A percentile compares a stretch with the other conserved stretches of the same genome.
These are phyloP conservation scores for Aristolochia californica DNA, from an alignment of 164 flowering plant genomes.

Conservation along the genomic window DNA sequence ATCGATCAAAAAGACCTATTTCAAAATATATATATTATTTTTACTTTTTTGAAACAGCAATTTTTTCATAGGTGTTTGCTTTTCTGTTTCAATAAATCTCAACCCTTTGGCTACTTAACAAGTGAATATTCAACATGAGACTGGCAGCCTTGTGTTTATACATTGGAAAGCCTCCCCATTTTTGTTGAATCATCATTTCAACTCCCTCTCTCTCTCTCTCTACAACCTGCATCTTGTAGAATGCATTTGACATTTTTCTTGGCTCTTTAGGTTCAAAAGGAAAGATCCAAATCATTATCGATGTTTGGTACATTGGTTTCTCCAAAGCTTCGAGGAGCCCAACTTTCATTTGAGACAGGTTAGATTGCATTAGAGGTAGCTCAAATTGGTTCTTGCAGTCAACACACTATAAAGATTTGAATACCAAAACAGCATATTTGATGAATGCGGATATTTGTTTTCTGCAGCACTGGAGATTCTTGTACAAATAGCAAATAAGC, in stretches of 20 bases:
- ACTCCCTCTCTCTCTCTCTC: not conserved
- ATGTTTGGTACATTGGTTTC: constrained; percentile 80
- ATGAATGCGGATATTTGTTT: not conserved
- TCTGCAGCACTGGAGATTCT: constrained; percentile 65
- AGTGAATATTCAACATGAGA: too few species aligned
- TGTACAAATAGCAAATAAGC: constrained; percentile 57
- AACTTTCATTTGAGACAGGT: constrained; percentile 86
- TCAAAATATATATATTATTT: too few species aligned
- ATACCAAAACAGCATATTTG: not conserved
- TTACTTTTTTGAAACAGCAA: too few species aligned
- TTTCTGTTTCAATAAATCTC: too few species aligned
- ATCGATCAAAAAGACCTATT: too few species aligned
- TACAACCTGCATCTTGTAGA: too few species aligned
- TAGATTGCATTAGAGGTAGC: too few species aligned
- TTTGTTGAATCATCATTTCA: not conserved
- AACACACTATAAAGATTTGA: not conserved
- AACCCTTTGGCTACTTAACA: too few species aligned
- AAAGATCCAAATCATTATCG: constrained; percentile 52
- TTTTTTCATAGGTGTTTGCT: too few species aligned
- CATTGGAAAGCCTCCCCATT: too few species aligned
- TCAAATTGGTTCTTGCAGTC: not conserved
- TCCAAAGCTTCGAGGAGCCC: constrained; percentile 81
- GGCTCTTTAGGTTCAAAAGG: constrained; percentile 41
- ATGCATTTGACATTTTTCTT: not conserved
- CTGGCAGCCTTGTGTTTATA: too few species aligned